These are phyloP conservation scores for Lipomyces anomalus DNA, from an alignment of 805 yeast species.

Conservation along the genomic window DNA sequence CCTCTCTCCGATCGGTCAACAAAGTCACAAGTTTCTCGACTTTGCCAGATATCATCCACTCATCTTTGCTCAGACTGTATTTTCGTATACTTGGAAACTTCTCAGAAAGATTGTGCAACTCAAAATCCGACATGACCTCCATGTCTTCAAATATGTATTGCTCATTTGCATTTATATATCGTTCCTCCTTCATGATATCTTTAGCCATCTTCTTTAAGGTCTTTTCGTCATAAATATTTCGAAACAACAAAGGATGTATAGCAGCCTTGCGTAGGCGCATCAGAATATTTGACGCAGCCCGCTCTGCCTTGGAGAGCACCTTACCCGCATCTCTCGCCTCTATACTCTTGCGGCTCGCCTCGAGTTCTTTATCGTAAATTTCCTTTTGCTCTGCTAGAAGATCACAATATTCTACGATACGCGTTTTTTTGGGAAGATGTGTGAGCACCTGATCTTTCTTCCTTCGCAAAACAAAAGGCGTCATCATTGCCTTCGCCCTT, in stretches of 20 bases:
- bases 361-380: slow-evolving; percentile 59
- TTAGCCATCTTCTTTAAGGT: slow-evolving; percentile 61
- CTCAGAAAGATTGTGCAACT: slow-evolving; percentile 66
- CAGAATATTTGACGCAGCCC: slow-evolving; percentile 59
- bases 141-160: slow-evolving; percentile 84
- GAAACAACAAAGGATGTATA: slow-evolving; percentile 81
- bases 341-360: slow-evolving; percentile 31
- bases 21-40: slow-evolving; percentile 51
- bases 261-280: slow-evolving; percentile 92
- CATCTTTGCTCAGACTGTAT: slow-evolving; percentile 49
- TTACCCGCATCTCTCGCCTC: slow-evolving; percentile 32
- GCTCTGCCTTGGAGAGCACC: slow-evolving; percentile 31
- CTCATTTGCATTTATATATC: slow-evolving; percentile 67
- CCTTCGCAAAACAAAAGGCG: slow-evolving; percentile 91
- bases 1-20: slow-evolving; percentile 49
- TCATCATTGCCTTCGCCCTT: slow-evolving; percentile 96
- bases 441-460: slow-evolving; percentile 86
- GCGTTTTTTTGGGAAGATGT: slow-evolving; percentile 76
- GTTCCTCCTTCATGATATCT: slow-evolving; percentile 74
- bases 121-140: slow-evolving; percentile 91
- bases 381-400: slow-evolving; percentile 48
- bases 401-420: slow-evolving; percentile 58
- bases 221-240: slow-evolving; percentile 55
- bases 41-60: slow-evolving; percentile 63
- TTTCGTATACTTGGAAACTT: slow-evolving; percentile 63